These are phyloP conservation scores for Candida nonsorbophila DNA, from an alignment of 805 yeast genomes.

Conservation along the genomic window DNA sequence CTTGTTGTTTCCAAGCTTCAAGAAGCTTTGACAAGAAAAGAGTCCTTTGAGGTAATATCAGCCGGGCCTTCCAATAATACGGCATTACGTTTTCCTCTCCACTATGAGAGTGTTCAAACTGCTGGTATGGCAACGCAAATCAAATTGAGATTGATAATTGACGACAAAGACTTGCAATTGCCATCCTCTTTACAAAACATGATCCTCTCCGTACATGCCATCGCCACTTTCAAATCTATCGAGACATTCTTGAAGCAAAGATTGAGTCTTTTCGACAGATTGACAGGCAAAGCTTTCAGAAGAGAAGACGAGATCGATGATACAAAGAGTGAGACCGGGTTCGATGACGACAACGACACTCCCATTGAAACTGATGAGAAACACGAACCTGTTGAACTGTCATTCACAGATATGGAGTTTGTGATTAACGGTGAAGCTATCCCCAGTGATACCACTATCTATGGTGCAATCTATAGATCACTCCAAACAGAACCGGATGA, in stretches of 20 bases:
- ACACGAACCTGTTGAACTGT: slow-evolving; percentile 4
- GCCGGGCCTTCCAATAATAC: slow-evolving; percentile 27
- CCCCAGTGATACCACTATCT: slow-evolving; percentile 65
- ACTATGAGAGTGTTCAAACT: slow-evolving; percentile 32
- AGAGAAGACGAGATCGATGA: slow-evolving; percentile 9
- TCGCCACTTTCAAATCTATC: slow-evolving; percentile 53
- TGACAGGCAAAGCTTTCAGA: slow-evolving; percentile 5
- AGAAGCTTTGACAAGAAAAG: slow-evolving; percentile 68
- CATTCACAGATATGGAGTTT: slow-evolving; percentile 43
- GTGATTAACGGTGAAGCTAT: slow-evolving; percentile 50
- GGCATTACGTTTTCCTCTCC: slow-evolving; percentile 4
- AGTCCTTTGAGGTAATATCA: slow-evolving; percentile 60
- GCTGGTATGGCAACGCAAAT: slow-evolving; percentile 69
- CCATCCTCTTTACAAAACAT: slow-evolving; percentile 23
- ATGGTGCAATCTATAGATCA: slow-evolving; percentile 63
- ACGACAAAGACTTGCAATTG: slow-evolving; percentile 10
- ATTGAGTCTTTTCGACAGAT: slow-evolving; percentile 24
- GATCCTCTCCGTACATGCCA: slow-evolving; percentile 51
- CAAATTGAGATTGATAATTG: slow-evolving; percentile 44
- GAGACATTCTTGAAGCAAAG: slow-evolving; percentile 43
- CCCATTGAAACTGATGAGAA: slow-evolving; percentile 1
- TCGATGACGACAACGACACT: slow-evolving; percentile 1
- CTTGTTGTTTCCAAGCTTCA: slow-evolving; percentile 57
- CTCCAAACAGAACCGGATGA: slow-evolving; percentile 34
- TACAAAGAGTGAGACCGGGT: slow-evolving; percentile 6